These are phyloP conservation scores for Pseudocercospora musae DNA, from an alignment of 2,329 filamentous ascomycete genomes.

Conservation along the genomic window DNA sequence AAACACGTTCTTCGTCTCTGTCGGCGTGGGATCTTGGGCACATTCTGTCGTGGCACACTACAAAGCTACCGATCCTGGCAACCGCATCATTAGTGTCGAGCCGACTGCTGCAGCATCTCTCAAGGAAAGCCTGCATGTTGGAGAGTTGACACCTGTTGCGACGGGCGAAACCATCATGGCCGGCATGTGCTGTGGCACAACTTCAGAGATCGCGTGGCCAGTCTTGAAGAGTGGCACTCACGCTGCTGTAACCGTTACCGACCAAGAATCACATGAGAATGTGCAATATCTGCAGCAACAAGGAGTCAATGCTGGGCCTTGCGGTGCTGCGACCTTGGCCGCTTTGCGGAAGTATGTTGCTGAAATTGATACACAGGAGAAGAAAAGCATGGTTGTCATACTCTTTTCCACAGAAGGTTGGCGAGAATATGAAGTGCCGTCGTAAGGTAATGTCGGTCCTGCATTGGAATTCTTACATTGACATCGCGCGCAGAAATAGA, in stretches of 20 bases:
- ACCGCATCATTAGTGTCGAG: constrained; percentile 63
- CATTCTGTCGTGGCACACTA: constrained; percentile 66
- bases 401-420: constrained; percentile 65
- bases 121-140: constrained; percentile 51
- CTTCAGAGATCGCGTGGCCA: constrained; percentile 64
- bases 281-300: constrained; percentile 51
- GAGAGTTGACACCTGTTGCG: constrained; percentile 47
- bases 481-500: too few species aligned
- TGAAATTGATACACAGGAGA: constrained; percentile 39
- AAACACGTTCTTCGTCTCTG: constrained; percentile 59
- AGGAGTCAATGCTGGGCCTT: constrained; percentile 57
- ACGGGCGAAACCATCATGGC: constrained; percentile 68
- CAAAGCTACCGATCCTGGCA: constrained; percentile 44
- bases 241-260: constrained; percentile 58
- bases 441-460: background rate
- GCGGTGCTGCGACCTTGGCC: constrained; percentile 58
- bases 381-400: constrained; percentile 56
- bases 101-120: constrained; percentile 63
- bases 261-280: constrained; percentile 60
- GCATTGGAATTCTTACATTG: too few species aligned
- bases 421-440: constrained; percentile 48
- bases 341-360: constrained; percentile 51
- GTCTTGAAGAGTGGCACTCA: constrained; percentile 58
- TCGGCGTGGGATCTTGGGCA: constrained; percentile 70
- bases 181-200: constrained; percentile 69